Percentiles rank a stretch among this genome's conserved stretches.
Conservation (phyloP, 129 eudicot genomes). For the Lonicera japonica region DNA sequence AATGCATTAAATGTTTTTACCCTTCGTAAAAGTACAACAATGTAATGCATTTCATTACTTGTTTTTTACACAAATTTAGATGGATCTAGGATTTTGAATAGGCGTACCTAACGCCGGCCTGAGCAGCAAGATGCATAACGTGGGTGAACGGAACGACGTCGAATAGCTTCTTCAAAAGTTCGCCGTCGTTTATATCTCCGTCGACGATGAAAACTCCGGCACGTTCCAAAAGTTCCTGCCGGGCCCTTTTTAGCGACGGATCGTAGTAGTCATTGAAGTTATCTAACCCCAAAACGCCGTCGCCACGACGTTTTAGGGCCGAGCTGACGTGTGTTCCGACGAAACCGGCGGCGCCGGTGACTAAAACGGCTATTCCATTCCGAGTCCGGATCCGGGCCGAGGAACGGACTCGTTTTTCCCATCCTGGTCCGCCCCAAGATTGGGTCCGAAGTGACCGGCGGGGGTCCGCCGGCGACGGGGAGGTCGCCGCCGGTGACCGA, state of each 20-base stretch:
- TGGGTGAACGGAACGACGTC: slow-evolving; percentile 58
- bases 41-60: no score
- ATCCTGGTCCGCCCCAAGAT: slow-evolving; percentile 51
- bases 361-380: slow-evolving; percentile 58
- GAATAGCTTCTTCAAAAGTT: slow-evolving; percentile 44
- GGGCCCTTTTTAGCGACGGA: slow-evolving; percentile 57
- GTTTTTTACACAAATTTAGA: no score
- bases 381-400: slow-evolving; percentile 51
- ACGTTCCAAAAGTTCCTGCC: slow-evolving; percentile 55
- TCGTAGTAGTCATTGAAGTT: slow-evolving; percentile 74
- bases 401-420: slow-evolving; percentile 64
- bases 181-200: slow-evolving; percentile 69
- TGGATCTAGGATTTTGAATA: slow-evolving; percentile 73
- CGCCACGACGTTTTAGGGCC: slow-evolving; percentile 74
- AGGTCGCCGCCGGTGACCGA: slow-evolving; percentile 49
- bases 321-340: slow-evolving; percentile 80
- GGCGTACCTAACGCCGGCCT: slow-evolving; percentile 90
- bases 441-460: slow-evolving; percentile 65
- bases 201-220: slow-evolving; percentile 65
- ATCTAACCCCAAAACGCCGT: slow-evolving; percentile 76
- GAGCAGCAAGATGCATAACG: slow-evolving; percentile 88
- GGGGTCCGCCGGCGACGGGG: slow-evolving; percentile 41
- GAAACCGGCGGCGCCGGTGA: slow-evolving; percentile 86
- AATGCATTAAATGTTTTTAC: no score
- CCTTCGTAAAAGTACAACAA: no score